A percentile compares a stretch with the other conserved stretches of the same genome.
Conservation (phyloP, 345 rosid species). For the Ceriops tagal region DNA sequence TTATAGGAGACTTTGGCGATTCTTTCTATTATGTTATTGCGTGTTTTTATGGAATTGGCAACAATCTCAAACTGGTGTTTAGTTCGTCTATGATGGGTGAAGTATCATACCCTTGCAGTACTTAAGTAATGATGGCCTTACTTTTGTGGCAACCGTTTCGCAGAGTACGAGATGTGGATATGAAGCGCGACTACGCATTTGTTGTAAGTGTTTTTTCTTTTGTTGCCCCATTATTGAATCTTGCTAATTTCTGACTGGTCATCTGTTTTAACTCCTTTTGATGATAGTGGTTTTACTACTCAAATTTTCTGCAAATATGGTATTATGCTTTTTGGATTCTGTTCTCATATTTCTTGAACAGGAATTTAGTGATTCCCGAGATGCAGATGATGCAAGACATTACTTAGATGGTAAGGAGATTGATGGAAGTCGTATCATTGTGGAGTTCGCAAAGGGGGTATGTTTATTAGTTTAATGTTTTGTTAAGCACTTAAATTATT, state of each 20-base stretch:
- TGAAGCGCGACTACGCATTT: conserved; percentile 99
- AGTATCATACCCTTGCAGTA: conserved; percentile 66
- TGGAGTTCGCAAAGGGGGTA: conserved; percentile 91
- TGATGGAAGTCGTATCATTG: conserved; percentile 87
- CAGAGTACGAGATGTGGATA: conserved; percentile 99
- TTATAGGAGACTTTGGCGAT: conserved; percentile 59
- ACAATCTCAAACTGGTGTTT: conserved; percentile 88
- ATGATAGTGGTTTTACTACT: neutral
- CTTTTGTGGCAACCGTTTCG: conserved; percentile 96
- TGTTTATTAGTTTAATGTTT: conserved; percentile 10
- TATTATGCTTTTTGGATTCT: conserved; percentile 13
- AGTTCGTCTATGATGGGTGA: conserved; percentile 82
- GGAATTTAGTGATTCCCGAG: conserved; percentile 95
- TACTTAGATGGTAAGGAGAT: conserved; percentile 73
- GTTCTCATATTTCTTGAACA: conserved; percentile 29
- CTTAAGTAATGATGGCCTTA: conserved; percentile 99
- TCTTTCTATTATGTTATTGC: conserved; percentile 71
- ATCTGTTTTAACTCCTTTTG: neutral
- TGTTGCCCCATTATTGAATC: neutral
- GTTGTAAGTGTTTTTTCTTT: conserved; percentile 59
- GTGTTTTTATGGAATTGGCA: conserved; percentile 74
- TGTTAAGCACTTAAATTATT: neutral
- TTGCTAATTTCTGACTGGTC: neutral
- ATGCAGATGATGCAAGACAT: conserved; percentile 92
- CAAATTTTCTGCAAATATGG: conserved; percentile 23